Conservation (phyloP, 1,284 basidiomycete genomes). For the Tetrapyrgos nigripes region DNA sequence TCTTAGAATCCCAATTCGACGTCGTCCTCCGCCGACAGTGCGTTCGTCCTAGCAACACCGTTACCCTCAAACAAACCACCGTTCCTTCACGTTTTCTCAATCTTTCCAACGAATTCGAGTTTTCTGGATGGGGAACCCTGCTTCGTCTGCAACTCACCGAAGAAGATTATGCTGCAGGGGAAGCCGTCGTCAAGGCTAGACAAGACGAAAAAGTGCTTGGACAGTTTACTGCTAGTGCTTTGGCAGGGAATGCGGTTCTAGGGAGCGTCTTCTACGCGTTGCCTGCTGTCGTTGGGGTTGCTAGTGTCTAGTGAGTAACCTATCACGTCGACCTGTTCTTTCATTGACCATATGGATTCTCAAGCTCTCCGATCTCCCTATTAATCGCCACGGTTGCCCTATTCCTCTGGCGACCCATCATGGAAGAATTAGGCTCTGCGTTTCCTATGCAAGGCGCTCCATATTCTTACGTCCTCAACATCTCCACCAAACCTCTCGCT, state of each 20-base stretch:
- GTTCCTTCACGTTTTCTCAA: constrained; percentile 67
- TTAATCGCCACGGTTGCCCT: constrained; percentile 63
- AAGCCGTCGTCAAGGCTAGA: constrained; percentile 38
- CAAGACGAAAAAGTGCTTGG: constrained; percentile 51
- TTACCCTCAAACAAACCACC: constrained; percentile 50
- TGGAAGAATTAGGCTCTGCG: constrained; percentile 72
- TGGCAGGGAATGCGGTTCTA: constrained; percentile 72
- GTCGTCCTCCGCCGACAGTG: constrained; percentile 66
- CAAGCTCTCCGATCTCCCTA: constrained; percentile 71
- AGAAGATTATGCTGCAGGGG: constrained; percentile 44
- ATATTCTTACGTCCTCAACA: constrained; percentile 65
- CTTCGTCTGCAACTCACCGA: constrained; percentile 47
- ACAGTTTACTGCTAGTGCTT: constrained; percentile 61
- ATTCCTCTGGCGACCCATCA: constrained; percentile 73
- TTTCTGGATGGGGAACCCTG: constrained; percentile 70
- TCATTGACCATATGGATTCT: background rate
- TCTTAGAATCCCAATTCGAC: constrained; percentile 55
- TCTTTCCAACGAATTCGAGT: constrained; percentile 68
- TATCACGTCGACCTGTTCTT: background rate
- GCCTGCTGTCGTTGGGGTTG: constrained; percentile 65
- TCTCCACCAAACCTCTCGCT: constrained; percentile 64
- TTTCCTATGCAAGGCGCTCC: constrained; percentile 73
- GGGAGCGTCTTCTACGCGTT: constrained; percentile 77
- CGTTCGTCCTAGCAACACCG: constrained; percentile 48
- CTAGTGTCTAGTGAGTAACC: constrained; percentile 58